Base-by-base conservation (phyloP, 1,284 basidiomycete genomes). In the Malassezia psittaci region DNA sequence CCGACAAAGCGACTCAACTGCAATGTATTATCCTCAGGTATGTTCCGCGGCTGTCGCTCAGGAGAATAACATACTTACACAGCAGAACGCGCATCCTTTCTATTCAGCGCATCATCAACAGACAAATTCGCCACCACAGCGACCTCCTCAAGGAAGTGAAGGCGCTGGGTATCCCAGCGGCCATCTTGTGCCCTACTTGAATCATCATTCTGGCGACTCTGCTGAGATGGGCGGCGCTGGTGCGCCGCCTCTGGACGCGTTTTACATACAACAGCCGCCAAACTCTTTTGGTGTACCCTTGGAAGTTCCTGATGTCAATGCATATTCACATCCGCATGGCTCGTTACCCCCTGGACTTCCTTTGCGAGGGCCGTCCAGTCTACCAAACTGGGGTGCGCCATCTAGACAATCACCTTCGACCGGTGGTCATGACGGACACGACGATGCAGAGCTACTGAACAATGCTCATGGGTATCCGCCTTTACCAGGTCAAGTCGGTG, bases 21-120 rank as follows among this genome's bases (percentile, higher is more conserved):
- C 55, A n/a, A 51, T 57, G 55, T 57, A 57, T 36, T 57, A 57
- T 43, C 33, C 54, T 12, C 48, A 57, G 49, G 54, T 57, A 48
- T n/a, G 54, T 51, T 5, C 19, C 13, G 5, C 11, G 15, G 10
- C 13, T 29, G 7, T 29, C 7, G 24, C 24, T 29, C 7, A 29
- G 24, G 24, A 29, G 39, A 10, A n/a, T 10, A 15, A 16, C 16
- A 21, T 16, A 41, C 39, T 41, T 10, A 41, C 36, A 43, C 19
- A 32, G 16, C 37, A 40, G 44, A 57, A 46, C 38, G 32, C 55
- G 6, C 50, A 57, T 32, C 10, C 54, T 1, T 57, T 51, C 24
- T 57, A 51, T 36, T 24, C 44, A 2, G 44, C 46, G 3, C 55
- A 52, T 40, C 38, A 46, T 2, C n/a, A 38, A 41, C 42, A 44